phyloP scores from a whole-genome alignment of 176 grass and related monocot species.

The Avena atlantica region DNA sequence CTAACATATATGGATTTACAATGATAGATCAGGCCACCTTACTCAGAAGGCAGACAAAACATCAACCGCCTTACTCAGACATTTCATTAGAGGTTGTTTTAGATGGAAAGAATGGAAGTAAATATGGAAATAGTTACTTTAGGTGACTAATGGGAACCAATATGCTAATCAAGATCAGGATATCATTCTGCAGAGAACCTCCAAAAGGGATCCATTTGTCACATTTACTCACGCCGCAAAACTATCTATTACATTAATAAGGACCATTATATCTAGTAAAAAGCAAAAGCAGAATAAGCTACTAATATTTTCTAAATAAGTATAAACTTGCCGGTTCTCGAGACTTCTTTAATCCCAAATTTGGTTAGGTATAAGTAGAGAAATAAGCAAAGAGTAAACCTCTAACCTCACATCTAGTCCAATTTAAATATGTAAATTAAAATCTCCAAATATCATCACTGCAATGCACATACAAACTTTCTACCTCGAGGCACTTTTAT shows the following conservation, averaged over 20 bases:
- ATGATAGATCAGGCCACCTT: no score
- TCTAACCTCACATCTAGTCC: background rate
- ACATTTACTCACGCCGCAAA: constrained; percentile 55
- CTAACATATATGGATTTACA: no score
- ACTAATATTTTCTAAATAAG: background rate
- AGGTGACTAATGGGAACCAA: no score
- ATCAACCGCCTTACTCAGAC: no score
- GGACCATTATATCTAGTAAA: background rate
- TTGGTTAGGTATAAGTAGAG: constrained; percentile 42
- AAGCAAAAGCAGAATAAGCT: background rate
- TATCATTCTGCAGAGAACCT: constrained; percentile 54
- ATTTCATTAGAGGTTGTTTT: no score
- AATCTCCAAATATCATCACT: background rate
- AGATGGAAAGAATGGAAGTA: no score
- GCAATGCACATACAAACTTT: background rate
- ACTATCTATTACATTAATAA: background rate
- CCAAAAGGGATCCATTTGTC: constrained; percentile 51
- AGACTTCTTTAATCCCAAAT: constrained; percentile 79
- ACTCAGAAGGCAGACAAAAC: no score
- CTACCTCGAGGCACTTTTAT: constrained; percentile 63
- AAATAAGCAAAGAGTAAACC: background rate
- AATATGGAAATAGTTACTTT: no score
- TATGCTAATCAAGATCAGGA: constrained; percentile 45
- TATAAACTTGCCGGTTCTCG: constrained; percentile 73
- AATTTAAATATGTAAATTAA: background rate